phyloP scores from a whole-genome alignment of 208 protist species.

The Endotrypanum monterogeii region DNA sequence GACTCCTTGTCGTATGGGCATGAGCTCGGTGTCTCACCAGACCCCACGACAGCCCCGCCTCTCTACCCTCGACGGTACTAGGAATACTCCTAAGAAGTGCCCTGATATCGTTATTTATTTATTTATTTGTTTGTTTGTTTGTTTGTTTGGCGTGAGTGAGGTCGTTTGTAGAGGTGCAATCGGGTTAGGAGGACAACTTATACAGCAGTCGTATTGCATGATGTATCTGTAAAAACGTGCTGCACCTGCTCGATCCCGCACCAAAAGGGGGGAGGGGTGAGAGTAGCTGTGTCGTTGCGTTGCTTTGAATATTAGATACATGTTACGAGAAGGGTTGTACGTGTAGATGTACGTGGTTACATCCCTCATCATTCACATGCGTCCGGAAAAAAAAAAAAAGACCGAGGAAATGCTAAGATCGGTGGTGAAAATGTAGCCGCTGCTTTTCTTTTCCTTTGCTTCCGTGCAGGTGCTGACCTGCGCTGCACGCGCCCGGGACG shows the following conservation, averaged over 20 bases:
- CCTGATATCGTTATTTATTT: not conserved
- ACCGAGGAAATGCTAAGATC: not conserved
- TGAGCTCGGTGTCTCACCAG: constrained; percentile 29
- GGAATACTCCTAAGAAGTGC: not conserved
- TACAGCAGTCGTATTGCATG: not conserved
- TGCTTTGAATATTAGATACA: not conserved
- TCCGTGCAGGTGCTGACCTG: not conserved
- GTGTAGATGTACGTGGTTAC: not conserved
- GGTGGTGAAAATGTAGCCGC: not conserved
- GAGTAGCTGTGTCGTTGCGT: not conserved
- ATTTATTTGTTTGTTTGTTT: not conserved
- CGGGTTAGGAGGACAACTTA: not conserved
- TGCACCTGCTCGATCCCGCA: not conserved
- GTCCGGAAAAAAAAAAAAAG: not conserved
- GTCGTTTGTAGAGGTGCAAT: not conserved
- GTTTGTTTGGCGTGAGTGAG: not conserved
- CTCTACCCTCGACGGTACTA: constrained; percentile 17
- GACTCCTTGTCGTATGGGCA: constrained; percentile 29
- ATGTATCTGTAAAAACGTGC: not conserved
- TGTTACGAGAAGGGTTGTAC: not conserved
- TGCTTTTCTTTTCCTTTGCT: not conserved
- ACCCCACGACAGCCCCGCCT: constrained; percentile 14
- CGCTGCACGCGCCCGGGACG: not conserved
- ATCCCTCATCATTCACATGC: not conserved
- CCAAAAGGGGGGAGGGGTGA: too few relatives aligned